These are phyloP conservation scores for Lipomyces lipofer DNA, from an alignment of 805 yeast genomes.

Conservation along the genomic window DNA sequence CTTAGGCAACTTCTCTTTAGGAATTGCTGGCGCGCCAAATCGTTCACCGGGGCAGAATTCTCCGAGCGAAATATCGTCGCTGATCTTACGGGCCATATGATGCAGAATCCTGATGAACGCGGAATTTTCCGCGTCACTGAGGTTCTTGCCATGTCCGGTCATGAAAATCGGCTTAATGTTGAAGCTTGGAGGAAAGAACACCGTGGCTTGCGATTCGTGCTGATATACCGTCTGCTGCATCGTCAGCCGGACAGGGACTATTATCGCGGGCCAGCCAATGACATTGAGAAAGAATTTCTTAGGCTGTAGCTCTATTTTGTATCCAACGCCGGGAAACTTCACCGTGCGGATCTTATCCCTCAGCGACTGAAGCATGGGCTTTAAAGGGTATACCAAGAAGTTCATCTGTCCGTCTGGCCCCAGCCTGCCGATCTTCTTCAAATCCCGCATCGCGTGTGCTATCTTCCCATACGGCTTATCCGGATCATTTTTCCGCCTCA, in stretches of 20 bases:
- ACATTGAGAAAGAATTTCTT: not conserved
- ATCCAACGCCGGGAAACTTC: not conserved
- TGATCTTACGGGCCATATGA: no score
- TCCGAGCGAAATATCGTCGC: no score
- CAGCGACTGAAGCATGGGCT: not conserved
- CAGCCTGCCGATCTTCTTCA: not conserved
- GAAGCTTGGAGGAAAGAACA: not conserved
- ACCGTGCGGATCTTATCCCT: not conserved
- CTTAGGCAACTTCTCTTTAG: no score
- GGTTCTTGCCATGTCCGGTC: not conserved
- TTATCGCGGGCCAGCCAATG: not conserved
- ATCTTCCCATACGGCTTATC: not conserved
- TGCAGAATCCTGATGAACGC: not conserved
- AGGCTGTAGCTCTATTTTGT: not conserved
- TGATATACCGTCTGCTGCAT: not conserved
- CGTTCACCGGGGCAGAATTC: no score
- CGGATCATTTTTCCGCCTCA: not conserved
- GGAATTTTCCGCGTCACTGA: not conserved
- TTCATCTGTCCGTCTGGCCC: not conserved
- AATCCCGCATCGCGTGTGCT: not conserved
- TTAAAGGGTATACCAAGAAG: not conserved
- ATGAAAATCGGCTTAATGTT: not conserved
- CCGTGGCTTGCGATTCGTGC: not conserved
- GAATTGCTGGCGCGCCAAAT: no score
- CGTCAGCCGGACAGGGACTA: not conserved